phyloP scores from a whole-genome alignment of 2,329 filamentous ascomycete species.

The Rutstroemia sp. region DNA sequence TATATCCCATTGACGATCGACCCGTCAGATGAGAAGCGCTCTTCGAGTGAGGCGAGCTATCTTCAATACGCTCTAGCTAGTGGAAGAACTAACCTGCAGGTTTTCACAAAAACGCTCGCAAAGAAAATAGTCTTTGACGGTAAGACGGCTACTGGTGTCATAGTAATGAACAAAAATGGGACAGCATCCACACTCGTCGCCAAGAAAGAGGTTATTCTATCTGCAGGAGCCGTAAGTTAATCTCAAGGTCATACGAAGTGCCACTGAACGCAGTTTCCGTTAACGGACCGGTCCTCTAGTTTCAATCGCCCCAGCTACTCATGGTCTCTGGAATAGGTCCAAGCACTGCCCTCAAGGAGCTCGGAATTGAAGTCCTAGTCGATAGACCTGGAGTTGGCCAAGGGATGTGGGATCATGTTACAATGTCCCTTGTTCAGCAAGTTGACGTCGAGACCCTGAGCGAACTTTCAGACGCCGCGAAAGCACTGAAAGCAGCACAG shows the following conservation, averaged over 20 bases:
- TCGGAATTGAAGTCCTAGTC: background rate
- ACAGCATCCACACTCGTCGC: background rate
- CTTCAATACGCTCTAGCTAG: background rate
- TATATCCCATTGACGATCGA: background rate
- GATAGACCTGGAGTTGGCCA: background rate
- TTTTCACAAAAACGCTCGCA: background rate
- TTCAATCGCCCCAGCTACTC: constrained; percentile 3
- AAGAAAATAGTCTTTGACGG: constrained; percentile 2
- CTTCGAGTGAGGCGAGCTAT: constrained; percentile 1
- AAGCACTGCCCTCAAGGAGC: background rate
- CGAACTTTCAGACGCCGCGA: background rate
- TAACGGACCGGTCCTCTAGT: background rate
- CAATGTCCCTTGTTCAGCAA: background rate
- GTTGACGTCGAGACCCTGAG: background rate
- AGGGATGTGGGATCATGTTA: background rate
- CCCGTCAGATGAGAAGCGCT: background rate
- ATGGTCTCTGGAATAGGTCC: constrained; percentile 1
- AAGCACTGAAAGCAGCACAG: background rate
- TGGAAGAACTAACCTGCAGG: background rate
- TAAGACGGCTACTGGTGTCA: background rate
- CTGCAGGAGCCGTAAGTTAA: background rate
- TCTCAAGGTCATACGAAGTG: too few relatives aligned
- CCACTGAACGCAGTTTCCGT: too few relatives aligned
- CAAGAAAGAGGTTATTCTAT: constrained; percentile 1
- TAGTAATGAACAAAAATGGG: background rate